A percentile compares a stretch with the other conserved stretches of the same genome.
Conservation (phyloP, 495 filamentous ascomycete genomes). For the Symbiotaphrina buchneri region DNA sequence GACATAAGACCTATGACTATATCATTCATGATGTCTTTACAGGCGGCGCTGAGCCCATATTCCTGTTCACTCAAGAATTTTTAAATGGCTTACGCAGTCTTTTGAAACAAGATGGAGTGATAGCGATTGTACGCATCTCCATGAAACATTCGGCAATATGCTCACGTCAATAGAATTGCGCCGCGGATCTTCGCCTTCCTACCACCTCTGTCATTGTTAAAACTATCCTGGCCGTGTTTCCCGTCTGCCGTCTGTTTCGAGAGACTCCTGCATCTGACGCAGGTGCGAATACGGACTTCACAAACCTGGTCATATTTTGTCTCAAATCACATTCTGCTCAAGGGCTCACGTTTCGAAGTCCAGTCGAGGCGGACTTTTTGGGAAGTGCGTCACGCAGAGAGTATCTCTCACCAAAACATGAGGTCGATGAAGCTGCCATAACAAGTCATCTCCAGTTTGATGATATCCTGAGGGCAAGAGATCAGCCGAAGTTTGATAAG, state of each 20-base stretch:
- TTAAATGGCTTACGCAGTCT: slow-evolving; percentile 40
- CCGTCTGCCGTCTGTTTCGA: slow-evolving; percentile 62
- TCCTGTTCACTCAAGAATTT: slow-evolving; percentile 75
- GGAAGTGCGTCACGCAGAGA: slow-evolving; percentile 41
- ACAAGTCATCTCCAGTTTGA: slow-evolving; percentile 8
- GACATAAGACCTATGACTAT: slow-evolving; percentile 48
- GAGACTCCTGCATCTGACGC: slow-evolving; percentile 27
- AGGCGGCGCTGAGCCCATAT: slow-evolving; percentile 73
- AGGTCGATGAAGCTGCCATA: slow-evolving; percentile 27
- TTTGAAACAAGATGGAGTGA: slow-evolving; percentile 55
- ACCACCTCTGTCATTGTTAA: slow-evolving; percentile 35
- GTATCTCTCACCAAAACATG: slow-evolving; percentile 51
- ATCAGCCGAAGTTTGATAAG: slow-evolving; percentile 34
- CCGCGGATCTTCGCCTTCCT: slow-evolving; percentile 64
- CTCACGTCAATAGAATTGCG: slow-evolving; percentile 62
- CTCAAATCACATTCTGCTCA: slow-evolving; percentile 23
- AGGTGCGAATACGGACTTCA: slow-evolving; percentile 39
- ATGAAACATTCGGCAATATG: neutral
- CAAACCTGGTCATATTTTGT: slow-evolving; percentile 80
- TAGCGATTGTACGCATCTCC: slow-evolving; percentile 47
- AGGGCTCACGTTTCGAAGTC: slow-evolving; percentile 41
- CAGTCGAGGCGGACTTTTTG: slow-evolving; percentile 42
- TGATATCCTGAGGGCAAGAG: slow-evolving; percentile 26
- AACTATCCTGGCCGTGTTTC: slow-evolving; percentile 52
- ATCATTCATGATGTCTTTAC: slow-evolving; percentile 99